Evolutionary conservation across 352 stramenopile species (phyloP).

Genomic region (Phytophthora multivora): DNA sequence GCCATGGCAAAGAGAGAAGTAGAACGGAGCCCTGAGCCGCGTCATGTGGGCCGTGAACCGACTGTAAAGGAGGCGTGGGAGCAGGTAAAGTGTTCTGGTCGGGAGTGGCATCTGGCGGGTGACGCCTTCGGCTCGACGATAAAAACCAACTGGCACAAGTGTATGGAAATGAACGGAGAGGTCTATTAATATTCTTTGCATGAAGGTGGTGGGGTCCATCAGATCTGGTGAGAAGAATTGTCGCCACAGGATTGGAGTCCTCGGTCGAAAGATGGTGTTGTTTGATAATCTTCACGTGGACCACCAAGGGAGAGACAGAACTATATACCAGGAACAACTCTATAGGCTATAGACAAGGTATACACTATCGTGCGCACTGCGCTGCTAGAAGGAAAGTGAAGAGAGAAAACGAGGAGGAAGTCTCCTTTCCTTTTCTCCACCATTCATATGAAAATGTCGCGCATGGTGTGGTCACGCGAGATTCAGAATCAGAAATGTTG

Average conservation of each 20-base stretch:
- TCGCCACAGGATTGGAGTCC: conserved; percentile 46
- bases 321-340: neutral
- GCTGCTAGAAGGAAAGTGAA: neutral
- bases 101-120: conserved; percentile 15
- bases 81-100: conserved; percentile 6
- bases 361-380: neutral
- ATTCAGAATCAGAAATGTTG: neutral
- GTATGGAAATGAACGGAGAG: no score
- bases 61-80: conserved; percentile 6
- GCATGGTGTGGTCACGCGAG: neutral
- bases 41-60: neutral
- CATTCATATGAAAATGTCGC: conserved; percentile 2
- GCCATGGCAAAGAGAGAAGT: conserved; percentile 15
- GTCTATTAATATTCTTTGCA: neutral
- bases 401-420: neutral
- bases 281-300: conserved; percentile 40
- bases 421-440: neutral
- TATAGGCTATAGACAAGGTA: no score
- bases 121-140: neutral
- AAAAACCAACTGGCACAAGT: neutral
- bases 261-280: conserved; percentile 56
- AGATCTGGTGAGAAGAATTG: conserved; percentile 45
- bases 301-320: conserved; percentile 7
- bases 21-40: neutral
- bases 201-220: conserved; percentile 31